Conservation (phyloP, 345 rosid genomes). For the Boechera stricta region DNA sequence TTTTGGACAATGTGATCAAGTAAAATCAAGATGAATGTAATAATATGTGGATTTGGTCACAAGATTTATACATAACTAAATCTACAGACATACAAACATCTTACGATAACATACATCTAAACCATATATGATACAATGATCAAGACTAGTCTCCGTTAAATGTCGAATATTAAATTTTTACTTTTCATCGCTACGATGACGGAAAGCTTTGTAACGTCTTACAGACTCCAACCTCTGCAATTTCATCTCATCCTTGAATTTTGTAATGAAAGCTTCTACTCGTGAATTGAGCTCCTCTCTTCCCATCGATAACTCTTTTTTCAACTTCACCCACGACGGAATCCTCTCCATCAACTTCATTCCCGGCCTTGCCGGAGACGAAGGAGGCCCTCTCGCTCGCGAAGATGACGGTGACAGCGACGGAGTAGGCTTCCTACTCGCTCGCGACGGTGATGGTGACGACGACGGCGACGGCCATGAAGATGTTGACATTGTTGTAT, state of each 20-base stretch:
- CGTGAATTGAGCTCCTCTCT: conserved; percentile 85
- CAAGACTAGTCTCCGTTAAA: background rate
- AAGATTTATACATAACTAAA: background rate
- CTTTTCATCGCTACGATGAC: conserved; percentile 27
- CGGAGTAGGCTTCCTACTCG: background rate
- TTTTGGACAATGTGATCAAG: background rate
- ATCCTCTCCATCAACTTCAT: conserved; percentile 67
- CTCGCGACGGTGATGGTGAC: background rate
- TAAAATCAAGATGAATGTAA: background rate
- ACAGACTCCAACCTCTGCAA: conserved; percentile 76
- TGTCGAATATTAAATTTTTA: background rate
- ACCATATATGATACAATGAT: background rate
- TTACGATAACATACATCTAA: background rate
- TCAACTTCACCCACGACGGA: conserved; percentile 49
- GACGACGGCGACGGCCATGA: conserved; percentile 21
- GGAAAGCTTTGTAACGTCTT: conserved; percentile 52
- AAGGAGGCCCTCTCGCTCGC: conserved; percentile 17
- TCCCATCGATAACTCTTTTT: conserved; percentile 71
- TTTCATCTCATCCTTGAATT: conserved; percentile 86
- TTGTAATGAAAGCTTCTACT: conserved; percentile 81
- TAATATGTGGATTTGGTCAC: background rate
- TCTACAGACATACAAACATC: background rate
- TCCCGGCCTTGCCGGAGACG: conserved; percentile 28
- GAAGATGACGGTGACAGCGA: conserved; percentile 17
- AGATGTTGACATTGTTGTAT: conserved; percentile 52